A percentile compares a stretch with the other conserved stretches of the same genome.
Conservation (phyloP, 192 early-diverging fungal genomes). For the Coemansia sp. region DNA sequence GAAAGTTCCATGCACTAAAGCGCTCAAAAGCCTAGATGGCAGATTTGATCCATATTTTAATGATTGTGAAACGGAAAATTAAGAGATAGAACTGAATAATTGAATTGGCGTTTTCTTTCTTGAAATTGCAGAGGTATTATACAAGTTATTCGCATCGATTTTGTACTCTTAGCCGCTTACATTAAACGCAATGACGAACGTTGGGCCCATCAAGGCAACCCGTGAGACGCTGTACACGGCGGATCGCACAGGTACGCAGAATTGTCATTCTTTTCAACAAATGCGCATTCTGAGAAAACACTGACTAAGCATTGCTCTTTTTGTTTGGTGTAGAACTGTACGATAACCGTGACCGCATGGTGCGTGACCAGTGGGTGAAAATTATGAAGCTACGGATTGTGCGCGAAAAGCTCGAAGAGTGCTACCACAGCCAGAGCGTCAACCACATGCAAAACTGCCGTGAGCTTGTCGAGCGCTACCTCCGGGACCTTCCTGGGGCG, state of each 20-base stretch:
- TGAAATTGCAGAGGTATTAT: neutral
- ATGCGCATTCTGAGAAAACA: too few relatives aligned
- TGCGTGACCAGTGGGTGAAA: constrained; percentile 89
- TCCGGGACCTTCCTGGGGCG: constrained; percentile 56
- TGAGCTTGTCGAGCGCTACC: constrained; percentile 75
- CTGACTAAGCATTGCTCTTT: neutral
- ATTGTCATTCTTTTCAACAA: neutral
- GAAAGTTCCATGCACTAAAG: neutral
- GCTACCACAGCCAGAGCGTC: constrained; percentile 87
- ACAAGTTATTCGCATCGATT: neutral
- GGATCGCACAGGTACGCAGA: constrained; percentile 48
- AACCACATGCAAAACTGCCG: constrained; percentile 95
- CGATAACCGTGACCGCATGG: constrained; percentile 67
- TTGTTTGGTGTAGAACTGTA: constrained; percentile 32
- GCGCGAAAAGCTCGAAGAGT: constrained; percentile 84
- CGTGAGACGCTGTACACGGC: constrained; percentile 54
- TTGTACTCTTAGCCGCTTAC: constrained; percentile 19
- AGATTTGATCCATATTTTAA: neutral
- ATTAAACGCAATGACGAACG: constrained; percentile 13
- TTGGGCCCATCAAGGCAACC: constrained; percentile 43
- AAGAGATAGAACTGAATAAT: too few relatives aligned
- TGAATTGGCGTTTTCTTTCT: neutral
- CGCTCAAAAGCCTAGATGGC: too few relatives aligned
- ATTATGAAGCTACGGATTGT: constrained; percentile 82
- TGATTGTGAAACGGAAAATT: neutral